Conservation (phyloP, 306 rosid species). For the Malus fusca region DNA sequence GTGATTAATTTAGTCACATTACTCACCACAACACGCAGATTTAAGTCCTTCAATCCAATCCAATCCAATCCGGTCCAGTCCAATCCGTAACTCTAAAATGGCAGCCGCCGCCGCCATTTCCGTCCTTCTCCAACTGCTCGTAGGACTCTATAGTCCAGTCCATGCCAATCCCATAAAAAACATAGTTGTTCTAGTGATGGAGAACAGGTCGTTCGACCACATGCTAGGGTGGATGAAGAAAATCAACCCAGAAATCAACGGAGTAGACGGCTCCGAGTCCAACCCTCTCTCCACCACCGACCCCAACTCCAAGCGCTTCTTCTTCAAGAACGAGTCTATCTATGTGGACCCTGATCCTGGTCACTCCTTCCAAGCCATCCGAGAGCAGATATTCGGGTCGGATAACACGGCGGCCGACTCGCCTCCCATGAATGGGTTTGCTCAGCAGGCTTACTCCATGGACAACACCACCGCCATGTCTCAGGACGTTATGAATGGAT, state of each 20-base stretch:
- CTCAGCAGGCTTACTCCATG: slow-evolving; percentile 70
- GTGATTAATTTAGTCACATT: background rate
- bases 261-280: slow-evolving; percentile 63
- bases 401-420: slow-evolving; percentile 28
- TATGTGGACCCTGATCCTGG: slow-evolving; percentile 90
- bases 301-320: slow-evolving; percentile 45
- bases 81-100: background rate
- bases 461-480: slow-evolving; percentile 55
- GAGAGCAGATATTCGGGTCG: slow-evolving; percentile 79
- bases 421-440: slow-evolving; percentile 85
- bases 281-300: slow-evolving; percentile 27
- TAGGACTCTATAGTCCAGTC: slow-evolving; percentile 2
- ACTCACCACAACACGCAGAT: background rate
- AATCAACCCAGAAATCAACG: slow-evolving; percentile 62
- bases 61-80: background rate
- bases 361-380: slow-evolving; percentile 78
- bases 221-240: slow-evolving; percentile 96
- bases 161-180: slow-evolving; percentile 57
- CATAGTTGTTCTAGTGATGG: slow-evolving; percentile 75
- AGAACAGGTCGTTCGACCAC: slow-evolving; percentile 94
- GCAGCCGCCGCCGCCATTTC: background rate
- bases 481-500: slow-evolving; percentile 68
- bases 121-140: background rate
- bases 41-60: background rate
- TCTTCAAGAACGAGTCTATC: slow-evolving; percentile 38